phyloP scores from a whole-genome alignment of 1,284 basidiomycete genomes.

The Trametes pubescens region DNA sequence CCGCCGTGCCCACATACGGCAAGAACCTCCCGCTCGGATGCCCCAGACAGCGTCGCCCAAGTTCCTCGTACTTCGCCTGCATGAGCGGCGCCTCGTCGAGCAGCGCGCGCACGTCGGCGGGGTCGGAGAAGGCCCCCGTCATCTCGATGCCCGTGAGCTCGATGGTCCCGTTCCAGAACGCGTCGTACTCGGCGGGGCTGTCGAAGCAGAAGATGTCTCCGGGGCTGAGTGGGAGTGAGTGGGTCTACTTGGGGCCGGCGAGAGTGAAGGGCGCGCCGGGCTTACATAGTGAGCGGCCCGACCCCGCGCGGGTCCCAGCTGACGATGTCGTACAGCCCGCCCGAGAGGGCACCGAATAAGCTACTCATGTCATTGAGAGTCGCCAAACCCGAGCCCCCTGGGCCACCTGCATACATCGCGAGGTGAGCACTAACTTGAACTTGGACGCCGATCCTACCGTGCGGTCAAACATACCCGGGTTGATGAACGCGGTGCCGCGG shows the following conservation, averaged over 20 bases:
- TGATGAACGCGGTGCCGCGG: conserved; percentile 24
- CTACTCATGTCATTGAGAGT: not conserved
- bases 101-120: conserved; percentile 6
- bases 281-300: conserved; percentile 16
- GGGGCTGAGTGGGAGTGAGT: not conserved
- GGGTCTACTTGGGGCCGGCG: not conserved
- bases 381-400: conserved; percentile 5
- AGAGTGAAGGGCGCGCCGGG: not conserved
- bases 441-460: too few relatives aligned
- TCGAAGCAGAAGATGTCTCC: conserved; percentile 23
- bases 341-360: conserved; percentile 9
- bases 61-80: conserved; percentile 20
- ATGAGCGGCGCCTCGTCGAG: conserved; percentile 12
- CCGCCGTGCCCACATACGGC: conserved; percentile 25
- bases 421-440: not conserved
- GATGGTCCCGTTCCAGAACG: conserved; percentile 19
- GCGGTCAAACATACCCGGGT: conserved; percentile 16
- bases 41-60: conserved; percentile 9
- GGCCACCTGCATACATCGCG: conserved; percentile 2
- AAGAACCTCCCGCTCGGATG: conserved; percentile 11
- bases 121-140: conserved; percentile 15
- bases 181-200: conserved; percentile 8
- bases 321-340: conserved; percentile 17
- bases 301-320: conserved; percentile 24
- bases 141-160: conserved; percentile 15